phyloP scores from a whole-genome alignment of 345 rosid genomes.

The Euphorbia pulcherrima region DNA sequence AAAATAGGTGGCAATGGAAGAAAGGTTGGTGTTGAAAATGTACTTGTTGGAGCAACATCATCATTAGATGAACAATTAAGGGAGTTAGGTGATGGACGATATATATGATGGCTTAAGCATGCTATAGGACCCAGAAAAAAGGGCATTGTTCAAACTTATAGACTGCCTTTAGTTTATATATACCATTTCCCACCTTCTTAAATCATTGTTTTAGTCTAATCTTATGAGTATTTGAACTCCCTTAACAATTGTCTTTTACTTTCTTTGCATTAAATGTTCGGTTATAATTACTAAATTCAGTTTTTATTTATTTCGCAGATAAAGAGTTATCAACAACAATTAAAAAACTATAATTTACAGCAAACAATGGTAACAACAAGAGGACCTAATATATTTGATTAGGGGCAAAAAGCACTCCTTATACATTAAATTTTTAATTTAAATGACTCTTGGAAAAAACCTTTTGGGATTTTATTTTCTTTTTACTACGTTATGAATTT shows the following conservation, averaged over 20 bases:
- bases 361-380: too few species aligned
- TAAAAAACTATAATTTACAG: too few species aligned
- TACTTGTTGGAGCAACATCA: conserved; percentile 35
- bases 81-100: conserved; percentile 25
- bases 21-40: conserved; percentile 17
- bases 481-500: neutral
- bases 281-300: too few species aligned
- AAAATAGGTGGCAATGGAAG: conserved; percentile 24
- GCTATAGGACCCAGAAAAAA: conserved; percentile 16
- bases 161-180: neutral
- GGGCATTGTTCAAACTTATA: too few species aligned
- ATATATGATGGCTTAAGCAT: conserved; percentile 26
- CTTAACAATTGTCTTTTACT: too few species aligned
- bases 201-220: conserved; percentile 17
- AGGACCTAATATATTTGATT: neutral
- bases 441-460: conserved; percentile 17
- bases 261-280: too few species aligned
- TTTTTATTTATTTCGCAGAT: too few species aligned
- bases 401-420: too few species aligned
- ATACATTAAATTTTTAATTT: conserved; percentile 15
- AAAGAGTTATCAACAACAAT: too few species aligned
- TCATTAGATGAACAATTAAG: conserved; percentile 18
- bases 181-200: conserved; percentile 15
- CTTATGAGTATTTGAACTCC: too few species aligned
- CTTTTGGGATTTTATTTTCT: conserved; percentile 14